Base-by-base conservation (phyloP, 257 asterid genomes). In the Solanum clarkiae region DNA sequence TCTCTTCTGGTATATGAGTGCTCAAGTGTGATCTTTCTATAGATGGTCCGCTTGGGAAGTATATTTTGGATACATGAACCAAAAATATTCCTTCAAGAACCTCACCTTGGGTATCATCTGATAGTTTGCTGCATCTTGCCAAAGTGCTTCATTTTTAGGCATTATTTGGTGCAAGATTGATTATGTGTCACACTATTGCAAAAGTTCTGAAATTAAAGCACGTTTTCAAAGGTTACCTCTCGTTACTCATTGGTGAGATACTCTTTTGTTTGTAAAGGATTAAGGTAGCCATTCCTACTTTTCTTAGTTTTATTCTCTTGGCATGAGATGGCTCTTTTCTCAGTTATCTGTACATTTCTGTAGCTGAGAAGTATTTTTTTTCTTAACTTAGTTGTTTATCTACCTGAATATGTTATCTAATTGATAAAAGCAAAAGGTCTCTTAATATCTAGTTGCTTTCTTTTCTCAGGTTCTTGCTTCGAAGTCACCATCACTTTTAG, bases 401-500 rank as follows among this genome's bases (percentile, higher is more conserved):
- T 53, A 17, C 65, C 49, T 53, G 83, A 79, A 40, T 20, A 9
- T 53, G 2, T 42, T 26, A 26, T 53, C 66, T 54, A 16, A 15
- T 79, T 53, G 29, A 79, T 53, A 51, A 17, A 79, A 29, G 83
- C 29, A 51, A 16, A 77, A 53, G 49, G 47, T 49, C n/a, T 17
- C 49, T 26, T 79, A 53, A 29, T 53, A 15, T 3, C 18, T 10
- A 60, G 10, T n/a, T 60, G 68, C 80, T 72, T 86, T 86, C 32
- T 85, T 86, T 74, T 18, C 53, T 87, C 91, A 95, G 99, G 98
- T 93, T 87, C 95, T 95, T 90, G 98, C 97, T 18, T 80, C 96
- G 20, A 93, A 90, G 88, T 86, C 95, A 63, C 96, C 97, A 16
- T 80, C 90, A 56, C 97, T 95, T 86, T 88, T 95, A 77, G 93